phyloP scores from a whole-genome alignment of 2,329 filamentous ascomycete genomes.

The Cercospora sp. region DNA sequence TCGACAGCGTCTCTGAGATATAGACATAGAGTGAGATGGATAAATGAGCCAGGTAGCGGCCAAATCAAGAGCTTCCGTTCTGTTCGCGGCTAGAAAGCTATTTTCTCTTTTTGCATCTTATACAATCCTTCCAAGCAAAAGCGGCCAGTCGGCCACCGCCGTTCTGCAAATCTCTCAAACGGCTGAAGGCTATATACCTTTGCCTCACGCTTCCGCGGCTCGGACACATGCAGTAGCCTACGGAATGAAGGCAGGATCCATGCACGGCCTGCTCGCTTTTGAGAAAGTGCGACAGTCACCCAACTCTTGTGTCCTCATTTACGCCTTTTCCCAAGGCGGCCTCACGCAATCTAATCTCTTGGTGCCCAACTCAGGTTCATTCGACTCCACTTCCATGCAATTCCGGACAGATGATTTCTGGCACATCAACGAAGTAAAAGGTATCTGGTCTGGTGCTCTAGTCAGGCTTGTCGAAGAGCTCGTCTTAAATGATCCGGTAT shows the following conservation, averaged over 20 bases:
- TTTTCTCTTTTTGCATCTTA: not conserved
- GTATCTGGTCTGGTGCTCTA: constrained; percentile 14
- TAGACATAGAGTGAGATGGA: not conserved
- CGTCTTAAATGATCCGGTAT: not conserved
- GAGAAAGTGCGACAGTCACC: not conserved
- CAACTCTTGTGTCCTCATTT: not conserved
- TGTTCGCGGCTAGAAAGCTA: not conserved
- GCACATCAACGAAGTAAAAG: constrained; percentile 10
- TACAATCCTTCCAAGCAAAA: not conserved
- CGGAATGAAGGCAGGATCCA: not conserved
- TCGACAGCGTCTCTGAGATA: not conserved
- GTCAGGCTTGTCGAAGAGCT: constrained; percentile 1
- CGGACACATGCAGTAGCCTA: not conserved
- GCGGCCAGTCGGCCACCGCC: not conserved
- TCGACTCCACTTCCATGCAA: not conserved
- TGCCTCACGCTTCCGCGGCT: not conserved
- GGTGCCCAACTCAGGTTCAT: not conserved
- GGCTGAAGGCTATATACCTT: not conserved
- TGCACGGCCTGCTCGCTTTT: not conserved
- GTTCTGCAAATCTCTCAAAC: not conserved
- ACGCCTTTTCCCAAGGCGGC: not conserved
- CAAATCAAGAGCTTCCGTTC: constrained; percentile 9
- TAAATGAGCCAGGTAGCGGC: not conserved
- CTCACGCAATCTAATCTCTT: not conserved
- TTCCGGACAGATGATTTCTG: not conserved